Evolutionary conservation across 148 eudicot species (phyloP).

Genomic region (Mesembryanthemum crystallinum): DNA sequence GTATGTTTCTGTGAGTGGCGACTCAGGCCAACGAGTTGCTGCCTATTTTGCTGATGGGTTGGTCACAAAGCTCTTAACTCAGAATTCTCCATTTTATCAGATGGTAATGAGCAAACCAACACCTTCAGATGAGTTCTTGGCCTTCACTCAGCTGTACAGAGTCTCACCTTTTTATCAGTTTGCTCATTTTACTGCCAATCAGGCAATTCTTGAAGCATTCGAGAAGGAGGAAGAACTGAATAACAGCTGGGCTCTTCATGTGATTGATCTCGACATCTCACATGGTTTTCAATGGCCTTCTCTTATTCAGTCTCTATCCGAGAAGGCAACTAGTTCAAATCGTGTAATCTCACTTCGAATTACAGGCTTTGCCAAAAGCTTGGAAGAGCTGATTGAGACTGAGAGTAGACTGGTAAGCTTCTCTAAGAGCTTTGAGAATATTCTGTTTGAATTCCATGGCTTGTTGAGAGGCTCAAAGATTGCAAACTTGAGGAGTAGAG

Average conservation of each 20-base stretch:
- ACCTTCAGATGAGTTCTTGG: slow-evolving; percentile 53
- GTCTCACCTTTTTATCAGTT: slow-evolving; percentile 71
- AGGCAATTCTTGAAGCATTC: slow-evolving; percentile 72
- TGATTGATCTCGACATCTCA: slow-evolving; percentile 62
- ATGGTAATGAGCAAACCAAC: slow-evolving; percentile 59
- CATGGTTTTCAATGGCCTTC: slow-evolving; percentile 95
- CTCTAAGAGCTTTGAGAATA: slow-evolving; percentile 50
- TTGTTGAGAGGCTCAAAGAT: slow-evolving; percentile 45
- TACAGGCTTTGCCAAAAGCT: slow-evolving; percentile 53
- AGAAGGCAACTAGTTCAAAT: slow-evolving; percentile 38
- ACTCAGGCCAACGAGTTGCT: slow-evolving; percentile 65
- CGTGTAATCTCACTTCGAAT: slow-evolving; percentile 36
- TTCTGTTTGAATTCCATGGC: slow-evolving; percentile 61
- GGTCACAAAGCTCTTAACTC: slow-evolving; percentile 52
- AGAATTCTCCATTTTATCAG: slow-evolving; percentile 47
- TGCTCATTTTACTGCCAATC: slow-evolving; percentile 89
- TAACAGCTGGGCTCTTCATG: slow-evolving; percentile 43
- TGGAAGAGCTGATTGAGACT: slow-evolving; percentile 60
- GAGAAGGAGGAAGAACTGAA: slow-evolving; percentile 44
- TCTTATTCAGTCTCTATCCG: slow-evolving; percentile 73
- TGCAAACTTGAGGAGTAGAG: slow-evolving; percentile 24
- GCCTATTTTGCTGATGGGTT: slow-evolving; percentile 77
- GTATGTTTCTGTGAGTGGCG: slow-evolving; percentile 48
- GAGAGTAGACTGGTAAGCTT: slow-evolving; percentile 63
- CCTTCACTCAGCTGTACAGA: slow-evolving; percentile 55